Evolutionary conservation across 2,329 filamentous ascomycete genomes (phyloP).

Genomic region (Talaromyces albobiverticillius): DNA sequence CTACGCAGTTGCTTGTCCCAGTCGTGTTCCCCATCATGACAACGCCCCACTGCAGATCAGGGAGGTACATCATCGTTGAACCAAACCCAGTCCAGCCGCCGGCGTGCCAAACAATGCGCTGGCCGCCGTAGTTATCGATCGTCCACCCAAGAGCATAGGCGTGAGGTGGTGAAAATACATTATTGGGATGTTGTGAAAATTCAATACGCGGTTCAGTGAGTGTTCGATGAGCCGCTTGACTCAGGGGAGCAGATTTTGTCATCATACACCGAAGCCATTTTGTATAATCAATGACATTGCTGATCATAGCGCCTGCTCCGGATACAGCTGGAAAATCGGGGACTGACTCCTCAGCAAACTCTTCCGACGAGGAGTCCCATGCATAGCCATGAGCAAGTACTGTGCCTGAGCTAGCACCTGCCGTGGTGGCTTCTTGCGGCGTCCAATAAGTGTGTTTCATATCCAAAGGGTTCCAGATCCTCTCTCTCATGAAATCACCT

Average conservation of each 20-base stretch:
- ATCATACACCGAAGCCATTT: slow-evolving; percentile 7
- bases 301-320: slow-evolving; percentile 4
- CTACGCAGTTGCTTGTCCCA: neutral
- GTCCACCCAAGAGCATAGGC: slow-evolving; percentile 1
- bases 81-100: slow-evolving; percentile 5
- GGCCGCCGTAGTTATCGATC: neutral
- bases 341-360: neutral
- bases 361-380: neutral
- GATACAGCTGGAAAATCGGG: slow-evolving; percentile 4
- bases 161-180: neutral
- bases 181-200: neutral
- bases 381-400: slow-evolving; percentile 2
- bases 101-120: slow-evolving; percentile 3
- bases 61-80: slow-evolving; percentile 5
- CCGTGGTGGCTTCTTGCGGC: slow-evolving; percentile 1
- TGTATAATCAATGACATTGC: slow-evolving; percentile 1
- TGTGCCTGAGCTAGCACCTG: neutral
- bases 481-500: slow-evolving; percentile 1
- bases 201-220: slow-evolving; percentile 3
- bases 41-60: neutral
- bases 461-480: neutral
- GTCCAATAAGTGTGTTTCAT: slow-evolving; percentile 5
- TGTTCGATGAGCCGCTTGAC: neutral
- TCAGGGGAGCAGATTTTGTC: slow-evolving; percentile 2
- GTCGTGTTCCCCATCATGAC: neutral